A percentile compares a stretch with the other conserved stretches of the same genome.
Evolutionary conservation across 2,329 filamentous ascomycete species (phyloP).

Genomic region (Fusarium incarnatum): DNA sequence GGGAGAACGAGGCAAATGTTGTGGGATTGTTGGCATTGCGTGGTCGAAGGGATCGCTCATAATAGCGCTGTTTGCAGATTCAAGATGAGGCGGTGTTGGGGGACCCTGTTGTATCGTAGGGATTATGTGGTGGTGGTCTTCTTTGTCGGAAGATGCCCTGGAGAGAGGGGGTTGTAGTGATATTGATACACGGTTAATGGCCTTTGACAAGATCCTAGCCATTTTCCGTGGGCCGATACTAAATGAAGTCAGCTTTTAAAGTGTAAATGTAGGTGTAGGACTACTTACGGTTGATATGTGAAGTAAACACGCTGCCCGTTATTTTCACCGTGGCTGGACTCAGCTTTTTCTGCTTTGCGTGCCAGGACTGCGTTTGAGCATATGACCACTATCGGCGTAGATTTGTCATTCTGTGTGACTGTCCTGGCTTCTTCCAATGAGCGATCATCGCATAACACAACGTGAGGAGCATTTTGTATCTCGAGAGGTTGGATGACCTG

Average conservation of each 20-base stretch:
- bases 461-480: accelerated
- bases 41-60: background rate
- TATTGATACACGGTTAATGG: background rate
- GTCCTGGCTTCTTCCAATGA: background rate
- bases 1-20: background rate
- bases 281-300: background rate
- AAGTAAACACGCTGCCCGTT: background rate
- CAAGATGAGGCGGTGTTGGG: background rate
- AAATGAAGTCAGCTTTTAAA: accelerated
- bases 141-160: background rate
- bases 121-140: background rate
- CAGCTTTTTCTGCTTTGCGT: background rate
- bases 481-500: background rate
- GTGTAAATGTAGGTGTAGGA: accelerated
- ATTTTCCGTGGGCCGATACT: background rate
- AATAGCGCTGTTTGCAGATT: accelerated
- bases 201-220: background rate
- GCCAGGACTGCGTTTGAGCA: background rate
- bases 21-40: accelerated
- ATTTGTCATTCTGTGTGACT: background rate
- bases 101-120: background rate
- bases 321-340: accelerated
- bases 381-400: background rate
- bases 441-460: background rate
- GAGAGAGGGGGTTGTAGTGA: background rate